Conservation (phyloP, 768 basidiomycete species). For the Suillus bovinus region DNA sequence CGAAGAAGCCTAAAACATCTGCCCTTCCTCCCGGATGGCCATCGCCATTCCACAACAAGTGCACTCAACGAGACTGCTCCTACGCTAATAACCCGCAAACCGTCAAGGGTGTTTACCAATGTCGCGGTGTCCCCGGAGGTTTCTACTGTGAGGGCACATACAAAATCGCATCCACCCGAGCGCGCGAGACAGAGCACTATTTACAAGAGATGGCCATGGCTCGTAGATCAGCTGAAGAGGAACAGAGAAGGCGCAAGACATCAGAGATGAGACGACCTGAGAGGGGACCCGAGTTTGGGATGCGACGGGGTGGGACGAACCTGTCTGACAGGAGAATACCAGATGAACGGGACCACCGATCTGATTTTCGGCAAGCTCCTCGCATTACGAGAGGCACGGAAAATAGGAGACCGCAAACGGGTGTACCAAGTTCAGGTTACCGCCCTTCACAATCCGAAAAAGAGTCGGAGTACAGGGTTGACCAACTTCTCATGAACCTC, state of each 20-base stretch:
- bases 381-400: slow-evolving; percentile 22
- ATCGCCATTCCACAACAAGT: slow-evolving; percentile 38
- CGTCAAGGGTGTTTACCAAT: slow-evolving; percentile 32
- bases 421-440: slow-evolving; percentile 13
- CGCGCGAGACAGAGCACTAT: slow-evolving; percentile 34
- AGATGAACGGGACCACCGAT: slow-evolving; percentile 8
- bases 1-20: slow-evolving; percentile 29
- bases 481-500: slow-evolving; percentile 36
- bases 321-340: slow-evolving; percentile 15
- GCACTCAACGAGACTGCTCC: slow-evolving; percentile 33
- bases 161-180: slow-evolving; percentile 33
- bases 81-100: slow-evolving; percentile 32
- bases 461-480: slow-evolving; percentile 32
- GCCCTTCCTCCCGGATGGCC: slow-evolving; percentile 36
- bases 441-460: slow-evolving; percentile 29
- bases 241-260: slow-evolving; percentile 29
- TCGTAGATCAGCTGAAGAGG: slow-evolving; percentile 28
- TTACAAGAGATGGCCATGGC: slow-evolving; percentile 27
- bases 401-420: slow-evolving; percentile 16
- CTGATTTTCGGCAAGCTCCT: slow-evolving; percentile 10
- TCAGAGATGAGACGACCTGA: slow-evolving; percentile 30
- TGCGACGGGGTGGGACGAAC: slow-evolving; percentile 15
- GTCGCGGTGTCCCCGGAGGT: slow-evolving; percentile 34
- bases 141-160: slow-evolving; percentile 37
- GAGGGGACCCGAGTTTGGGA: slow-evolving; percentile 23